Base-by-base conservation (phyloP, 2,329 filamentous ascomycete species). In the Ophiostoma ips region DNA sequence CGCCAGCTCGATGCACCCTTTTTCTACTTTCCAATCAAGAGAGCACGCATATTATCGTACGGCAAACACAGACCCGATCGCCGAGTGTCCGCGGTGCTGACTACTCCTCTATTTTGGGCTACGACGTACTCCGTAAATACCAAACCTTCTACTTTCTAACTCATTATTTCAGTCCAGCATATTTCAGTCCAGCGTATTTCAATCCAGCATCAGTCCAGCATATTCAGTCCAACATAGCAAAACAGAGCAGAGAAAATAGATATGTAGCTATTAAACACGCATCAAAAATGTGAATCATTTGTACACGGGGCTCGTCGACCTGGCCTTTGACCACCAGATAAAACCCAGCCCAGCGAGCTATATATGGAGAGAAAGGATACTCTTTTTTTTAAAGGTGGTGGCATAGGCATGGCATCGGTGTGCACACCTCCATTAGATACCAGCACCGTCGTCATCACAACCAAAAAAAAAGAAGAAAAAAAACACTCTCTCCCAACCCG, bases 221-320 rank as follows among this genome's bases (percentile, higher is more conserved):
- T n/a, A n/a, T 28, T 28, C 24, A 52, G 47, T 50, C 43, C 48
- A 45, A 48, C 48, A 28, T 28, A 30, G 46, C 33, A 19, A 38
- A 16, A 47, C 7, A 18, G 45, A 47, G 21, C 16, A 37, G 28
- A 35, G 46, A 37, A 37, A 43, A 49, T n/a, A 41, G 18, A 52
- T 41, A 52, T 50, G 48, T 35, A 50, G 48, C 51, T 53, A 53
- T 41, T 50, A 52, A 45, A 50, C 48, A 48, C 44, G 48, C 44
- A 50, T 34, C 31, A 44, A 53, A 53, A 46, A 45, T 36, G 30
- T 30, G 36, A 48, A 50, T 53, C 51, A 35, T 53, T 53, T 50
- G 48, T 53, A 53, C 51, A 53, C 44, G 48, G 38, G 30, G 31
- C 8, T 31, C 40, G 35, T 38, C 50, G 40, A 41, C 48, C 40